Base-by-base conservation (phyloP, 139 green algal genomes). In the Bryopsis sp. region DNA sequence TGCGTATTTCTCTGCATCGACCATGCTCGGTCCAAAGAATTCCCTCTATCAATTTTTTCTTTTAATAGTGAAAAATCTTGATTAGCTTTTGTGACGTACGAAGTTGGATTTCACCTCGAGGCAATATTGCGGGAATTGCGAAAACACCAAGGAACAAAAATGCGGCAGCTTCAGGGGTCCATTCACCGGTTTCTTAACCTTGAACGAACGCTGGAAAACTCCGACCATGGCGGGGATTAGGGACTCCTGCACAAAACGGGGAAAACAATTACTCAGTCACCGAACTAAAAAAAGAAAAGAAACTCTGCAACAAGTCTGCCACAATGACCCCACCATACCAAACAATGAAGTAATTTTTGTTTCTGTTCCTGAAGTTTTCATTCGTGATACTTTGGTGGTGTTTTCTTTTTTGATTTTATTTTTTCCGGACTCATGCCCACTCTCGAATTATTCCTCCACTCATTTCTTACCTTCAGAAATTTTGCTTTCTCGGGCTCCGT, bases 101-200 rank as follows among this genome's bases (percentile, higher is more conserved):
- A 69, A 69, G 62, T 31, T 35, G 29, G 37, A 31, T 31, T 57
- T 69, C 8, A 69, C 62, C 43, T 54, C 37, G 28, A 50, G 38
- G 29, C 62, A 69, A 37, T 58, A 69, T 32, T 38, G 35, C 33
- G 62, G 62, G 29, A 37, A 58, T 33, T 28, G n/a, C 22, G 11
- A 4, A 57, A 69, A 69, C 5, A 37, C 43, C 3, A 37, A 50
- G 19, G 28, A 34, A 35, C 62, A 69, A 11, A 24, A 32, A 4
- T 22, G 37, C 26, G 62, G 62, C 37, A 69, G 37, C 8, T 69
- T 48, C 8, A 69, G 37, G 19, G 31, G 33, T 24, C 37, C 37
- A 28, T 54, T 8, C 7, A 69, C 62, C 8, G 34, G 62, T 36
- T 69, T 69, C 37, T 35, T 69, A 19, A 69, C 39, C 22, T 69